Conservation (phyloP, 306 rosid genomes). For the Rubus idaeus region DNA sequence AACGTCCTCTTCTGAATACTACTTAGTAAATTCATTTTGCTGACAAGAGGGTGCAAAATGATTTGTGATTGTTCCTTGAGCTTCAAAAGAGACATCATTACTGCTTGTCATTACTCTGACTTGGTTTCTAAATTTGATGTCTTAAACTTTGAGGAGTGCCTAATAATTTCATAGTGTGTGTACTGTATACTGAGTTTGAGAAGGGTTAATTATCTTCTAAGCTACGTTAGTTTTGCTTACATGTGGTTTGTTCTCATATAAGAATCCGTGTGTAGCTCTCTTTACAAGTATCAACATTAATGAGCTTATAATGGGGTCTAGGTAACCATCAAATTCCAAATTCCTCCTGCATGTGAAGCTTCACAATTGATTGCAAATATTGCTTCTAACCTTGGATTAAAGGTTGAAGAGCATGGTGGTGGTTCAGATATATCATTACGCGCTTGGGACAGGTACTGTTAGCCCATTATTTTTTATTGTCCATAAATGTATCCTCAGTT, state of each 20-base stretch:
- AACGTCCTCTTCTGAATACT: background rate
- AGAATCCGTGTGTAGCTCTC: background rate
- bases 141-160: background rate
- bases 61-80: background rate
- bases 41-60: background rate
- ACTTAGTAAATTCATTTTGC: background rate
- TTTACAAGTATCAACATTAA: background rate
- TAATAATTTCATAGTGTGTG: background rate
- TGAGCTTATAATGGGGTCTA: conserved; percentile 28
- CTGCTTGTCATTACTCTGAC: background rate
- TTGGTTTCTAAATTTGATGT: background rate
- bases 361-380: conserved; percentile 72
- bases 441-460: conserved; percentile 79
- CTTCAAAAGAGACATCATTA: background rate
- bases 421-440: conserved; percentile 73
- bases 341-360: conserved; percentile 73
- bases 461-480: conserved; percentile 8
- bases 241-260: background rate
- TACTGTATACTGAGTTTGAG: background rate
- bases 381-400: conserved; percentile 67
- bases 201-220: background rate
- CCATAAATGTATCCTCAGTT: conserved; percentile 8
- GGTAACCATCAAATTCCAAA: conserved; percentile 70
- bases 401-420: conserved; percentile 58
- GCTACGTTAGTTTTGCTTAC: background rate